A percentile compares a stretch with the other conserved stretches of the same genome.
Evolutionary conservation across 192 early-diverging fungal species (phyloP).

Genomic region (Coemansia sp.): DNA sequence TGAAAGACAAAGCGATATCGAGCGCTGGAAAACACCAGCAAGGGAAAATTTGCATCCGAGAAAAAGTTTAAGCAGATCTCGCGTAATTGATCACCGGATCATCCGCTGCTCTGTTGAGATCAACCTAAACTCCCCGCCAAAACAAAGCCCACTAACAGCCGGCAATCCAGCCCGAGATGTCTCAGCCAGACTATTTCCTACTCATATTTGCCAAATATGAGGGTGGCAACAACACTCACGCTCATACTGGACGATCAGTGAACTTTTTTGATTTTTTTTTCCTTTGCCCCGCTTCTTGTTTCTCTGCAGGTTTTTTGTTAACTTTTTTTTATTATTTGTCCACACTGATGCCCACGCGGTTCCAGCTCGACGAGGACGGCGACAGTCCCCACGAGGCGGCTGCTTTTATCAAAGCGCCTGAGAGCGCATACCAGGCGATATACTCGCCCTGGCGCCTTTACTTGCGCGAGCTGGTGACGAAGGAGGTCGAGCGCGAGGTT

Average conservation of each 20-base stretch:
- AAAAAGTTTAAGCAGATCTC: too few species aligned
- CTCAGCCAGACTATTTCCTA: too few species aligned
- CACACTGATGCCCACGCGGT: constrained; percentile 23
- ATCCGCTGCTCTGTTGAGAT: too few species aligned
- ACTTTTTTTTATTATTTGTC: background rate
- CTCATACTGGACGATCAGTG: background rate
- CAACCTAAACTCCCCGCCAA: too few species aligned
- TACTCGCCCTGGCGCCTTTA: constrained; percentile 32
- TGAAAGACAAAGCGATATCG: too few species aligned
- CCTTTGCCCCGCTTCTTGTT: background rate
- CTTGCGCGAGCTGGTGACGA: constrained; percentile 18
- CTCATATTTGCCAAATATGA: too few species aligned
- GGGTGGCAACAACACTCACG: too few species aligned
- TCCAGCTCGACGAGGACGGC: constrained; percentile 50
- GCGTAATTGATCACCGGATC: too few species aligned
- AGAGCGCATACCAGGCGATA: constrained; percentile 32
- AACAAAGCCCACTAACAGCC: too few species aligned
- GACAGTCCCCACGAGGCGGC: constrained; percentile 9
- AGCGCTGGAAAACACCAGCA: too few species aligned
- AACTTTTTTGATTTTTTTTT: background rate
- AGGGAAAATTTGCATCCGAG: too few species aligned
- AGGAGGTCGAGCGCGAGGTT: constrained; percentile 43
- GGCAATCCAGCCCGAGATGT: too few species aligned
- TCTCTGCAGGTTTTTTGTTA: background rate
- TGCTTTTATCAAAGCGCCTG: constrained; percentile 24